These are phyloP conservation scores for Butyriboletus regius DNA, from an alignment of 1,284 basidiomycete genomes.

Conservation along the genomic window DNA sequence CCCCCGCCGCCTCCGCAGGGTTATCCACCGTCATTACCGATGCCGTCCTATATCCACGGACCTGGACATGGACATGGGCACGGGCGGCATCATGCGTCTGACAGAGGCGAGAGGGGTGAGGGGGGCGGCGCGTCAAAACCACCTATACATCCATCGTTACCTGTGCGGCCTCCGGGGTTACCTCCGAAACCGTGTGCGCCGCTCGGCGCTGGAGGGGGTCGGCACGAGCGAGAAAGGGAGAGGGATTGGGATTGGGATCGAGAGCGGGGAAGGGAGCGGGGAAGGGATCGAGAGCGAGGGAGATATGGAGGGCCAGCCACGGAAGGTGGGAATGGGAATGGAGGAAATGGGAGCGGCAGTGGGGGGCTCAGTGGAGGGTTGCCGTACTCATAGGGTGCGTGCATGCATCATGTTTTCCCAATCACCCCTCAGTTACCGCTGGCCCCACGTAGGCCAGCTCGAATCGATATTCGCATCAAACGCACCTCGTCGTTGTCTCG, in stretches of 20 bases:
- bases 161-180: constrained; percentile 15
- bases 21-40: constrained; percentile 17
- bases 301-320: constrained; percentile 6
- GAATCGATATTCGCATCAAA: constrained; percentile 8
- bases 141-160: constrained; percentile 19
- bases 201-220: constrained; percentile 12
- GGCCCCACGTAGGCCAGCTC: not conserved
- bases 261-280: constrained; percentile 7
- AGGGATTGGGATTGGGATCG: constrained; percentile 3
- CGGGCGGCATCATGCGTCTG: constrained; percentile 11
- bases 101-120: constrained; percentile 18
- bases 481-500: constrained; percentile 4
- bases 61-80: constrained; percentile 7
- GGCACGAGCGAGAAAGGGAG: constrained; percentile 19
- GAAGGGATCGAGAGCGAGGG: constrained; percentile 15
- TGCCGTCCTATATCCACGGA: constrained; percentile 2
- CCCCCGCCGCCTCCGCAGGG: constrained; percentile 8
- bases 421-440: not conserved
- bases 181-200: constrained; percentile 18
- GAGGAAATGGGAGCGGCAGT: constrained; percentile 8
- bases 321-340: constrained; percentile 5
- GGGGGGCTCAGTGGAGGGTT: constrained; percentile 21
- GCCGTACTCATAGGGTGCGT: constrained; percentile 18
- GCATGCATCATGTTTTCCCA: not conserved
- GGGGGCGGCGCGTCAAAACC: constrained; percentile 1